Percentiles rank a stretch among this genome's conserved stretches.
phyloP scores from a whole-genome alignment of 306 rosid species.

The Quercus ilex region DNA sequence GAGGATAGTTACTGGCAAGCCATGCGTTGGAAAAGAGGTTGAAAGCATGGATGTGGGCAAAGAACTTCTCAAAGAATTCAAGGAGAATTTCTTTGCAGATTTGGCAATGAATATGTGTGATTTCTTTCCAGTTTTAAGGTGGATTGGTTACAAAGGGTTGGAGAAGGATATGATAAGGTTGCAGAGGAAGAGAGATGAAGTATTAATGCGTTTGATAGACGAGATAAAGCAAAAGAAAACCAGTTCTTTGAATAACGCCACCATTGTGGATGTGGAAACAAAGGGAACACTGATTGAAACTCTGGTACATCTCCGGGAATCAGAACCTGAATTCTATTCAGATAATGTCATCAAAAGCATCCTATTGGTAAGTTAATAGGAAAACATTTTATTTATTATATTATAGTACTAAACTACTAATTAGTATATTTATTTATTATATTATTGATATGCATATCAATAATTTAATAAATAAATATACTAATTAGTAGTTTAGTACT shows the following conservation, averaged over 20 bases:
- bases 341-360: conserved; percentile 19
- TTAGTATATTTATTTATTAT: no score
- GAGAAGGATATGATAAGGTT: conserved; percentile 20
- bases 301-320: conserved; percentile 4
- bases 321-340: conserved; percentile 9
- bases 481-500: no score
- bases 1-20: conserved; percentile 31
- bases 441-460: no score
- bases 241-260: background rate
- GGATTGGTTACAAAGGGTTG: conserved; percentile 24
- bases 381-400: no score
- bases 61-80: conserved; percentile 14
- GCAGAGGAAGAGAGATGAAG: conserved; percentile 13
- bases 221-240: conserved; percentile 1
- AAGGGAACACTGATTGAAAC: background rate
- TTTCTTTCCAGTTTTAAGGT: conserved; percentile 23
- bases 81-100: background rate
- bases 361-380: conserved; percentile 2
- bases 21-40: conserved; percentile 18
- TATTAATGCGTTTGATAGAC: background rate
- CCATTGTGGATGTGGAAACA: background rate
- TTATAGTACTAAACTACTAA: no score
- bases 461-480: no score
- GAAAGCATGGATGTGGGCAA: conserved; percentile 8
- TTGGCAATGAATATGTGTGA: conserved; percentile 17